Base-by-base conservation (phyloP, 768 basidiomycete species). In the Fomitopsis serialis region DNA sequence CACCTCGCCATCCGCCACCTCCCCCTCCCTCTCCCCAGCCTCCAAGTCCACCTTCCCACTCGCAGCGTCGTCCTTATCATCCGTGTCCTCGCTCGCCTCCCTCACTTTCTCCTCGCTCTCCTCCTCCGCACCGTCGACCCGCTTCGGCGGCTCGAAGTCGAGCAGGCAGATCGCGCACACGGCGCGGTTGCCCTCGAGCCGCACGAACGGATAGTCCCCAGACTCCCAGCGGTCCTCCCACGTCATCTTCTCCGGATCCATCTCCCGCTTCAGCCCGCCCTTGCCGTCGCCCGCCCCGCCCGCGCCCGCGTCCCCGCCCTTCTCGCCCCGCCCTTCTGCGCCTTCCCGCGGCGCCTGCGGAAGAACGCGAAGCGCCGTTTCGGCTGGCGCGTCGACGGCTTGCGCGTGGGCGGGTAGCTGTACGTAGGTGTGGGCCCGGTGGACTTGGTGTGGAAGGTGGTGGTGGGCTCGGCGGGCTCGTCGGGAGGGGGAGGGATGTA, bases 201-300 rank as follows among this genome's bases (percentile, higher is more conserved):
- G 72, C 34, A 93, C 87, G 66, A 92, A 92, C 1, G 91, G 90
- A 66, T 87, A 87, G 48, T 84, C 83, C 36, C 80, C 78, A 42
- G 78, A 74, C 61, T 89, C 89, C 86, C 88, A 93, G 48, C 81
- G 75, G 50, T 85, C 85, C 59, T 91, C 86, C 87, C 89, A 92
- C 13, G 78, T 76, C 57, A 76, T 70, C 10, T 74, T 73, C 23
- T 68, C 72, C 43, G 52, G 53, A 24, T 55, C 49, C 32, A 12
- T 45, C 2, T 59, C 62, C 45, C 45, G 54, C 22, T 56, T 61
- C 44, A 61, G 63, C 29, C 62, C 62, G 49, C 23, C 21, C 25
- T 29, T 55, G n/a, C 13, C 25, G 47, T 54, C 43, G n/a, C 45
- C 27, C 48, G n/a, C 36, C 19, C 42, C 47, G 37, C 45, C 42